Evolutionary conservation across 495 filamentous ascomycete species (phyloP), one percentile per base, ranked within the genome.

Genomic region (Chaetomium tenue): DNA sequence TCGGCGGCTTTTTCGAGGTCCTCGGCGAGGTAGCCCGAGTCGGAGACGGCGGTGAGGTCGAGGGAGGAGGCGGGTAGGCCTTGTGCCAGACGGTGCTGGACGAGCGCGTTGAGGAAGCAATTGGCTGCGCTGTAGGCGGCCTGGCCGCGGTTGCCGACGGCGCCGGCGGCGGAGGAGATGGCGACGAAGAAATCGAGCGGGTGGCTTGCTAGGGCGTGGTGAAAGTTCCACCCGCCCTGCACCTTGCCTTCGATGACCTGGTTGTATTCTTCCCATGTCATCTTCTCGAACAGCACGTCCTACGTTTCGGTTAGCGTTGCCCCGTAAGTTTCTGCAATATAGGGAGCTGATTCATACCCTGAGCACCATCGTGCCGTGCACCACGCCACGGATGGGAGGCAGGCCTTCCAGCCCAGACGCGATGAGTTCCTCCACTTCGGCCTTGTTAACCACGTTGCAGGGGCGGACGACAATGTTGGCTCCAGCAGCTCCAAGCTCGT

Each of bases 151-250:
- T 82, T 84, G 2, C 88, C 88, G 37, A 88, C 77, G 8, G 82
- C 75, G 42, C 83, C 85, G 16, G 85, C 77, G 8, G 86, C 76
- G 5, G 88, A 90, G 6, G 85, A 87, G 40, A 89, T 80, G 44
- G 80, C 79, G 26, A 89, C 74, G 73, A 90, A 89, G 78, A 91
- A 91, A 69, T 89, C 88, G 0, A 89, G 79, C 9, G 81, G 74
- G 5, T 72, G 54, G 60, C 70, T 66, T 13, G 67, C 76, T 25
- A 89, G 77, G 3, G 71, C 66, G 44, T 82, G 70, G 70, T 89
- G 86, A 55, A 89, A 74, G 70, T 88, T 83, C 80, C 81, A 80
- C 11, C 78, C 74, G 12, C 82, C 85, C 26, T 80, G 69, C 1
- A 87, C 82, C 70, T 87, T 88, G 33, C 83, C 81, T 56, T 76